Percentiles rank a stretch among this genome's conserved stretches.
These are phyloP conservation scores for Bonia amplexicaulis DNA, from an alignment of 176 grass and related monocot genomes.

Conservation along the genomic window DNA sequence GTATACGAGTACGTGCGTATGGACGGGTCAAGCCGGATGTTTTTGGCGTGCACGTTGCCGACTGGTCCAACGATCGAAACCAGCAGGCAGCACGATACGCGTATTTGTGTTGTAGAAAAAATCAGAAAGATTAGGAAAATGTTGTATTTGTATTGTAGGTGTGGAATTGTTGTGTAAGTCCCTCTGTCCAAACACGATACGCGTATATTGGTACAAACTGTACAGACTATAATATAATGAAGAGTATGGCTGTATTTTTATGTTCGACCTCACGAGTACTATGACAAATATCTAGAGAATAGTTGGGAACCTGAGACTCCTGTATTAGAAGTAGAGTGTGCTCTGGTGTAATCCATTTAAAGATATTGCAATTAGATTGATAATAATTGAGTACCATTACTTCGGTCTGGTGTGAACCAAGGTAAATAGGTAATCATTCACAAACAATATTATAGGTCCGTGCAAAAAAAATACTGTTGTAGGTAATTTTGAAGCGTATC, in stretches of 20 bases:
- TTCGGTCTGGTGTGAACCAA: neutral
- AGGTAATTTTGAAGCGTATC: too few relatives aligned
- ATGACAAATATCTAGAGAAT: neutral
- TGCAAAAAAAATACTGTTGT: too few relatives aligned
- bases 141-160: neutral
- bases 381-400: neutral
- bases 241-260: neutral
- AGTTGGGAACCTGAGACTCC: too few relatives aligned
- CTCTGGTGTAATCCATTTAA: neutral
- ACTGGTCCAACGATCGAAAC: slow-evolving; percentile 25
- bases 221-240: neutral
- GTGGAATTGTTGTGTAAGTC: neutral
- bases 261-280: neutral
- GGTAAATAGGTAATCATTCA: too few relatives aligned
- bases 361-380: neutral
- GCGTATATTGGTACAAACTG: neutral
- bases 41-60: slow-evolving; percentile 16
- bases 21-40: slow-evolving; percentile 22
- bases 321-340: too few relatives aligned
- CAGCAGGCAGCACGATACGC: too few relatives aligned
- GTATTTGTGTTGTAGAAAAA: too few relatives aligned
- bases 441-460: too few relatives aligned
- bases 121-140: neutral
- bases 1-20: neutral
- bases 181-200: neutral